Base-by-base conservation (phyloP, 2,329 filamentous ascomycete species). In the Periconia sp. region DNA sequence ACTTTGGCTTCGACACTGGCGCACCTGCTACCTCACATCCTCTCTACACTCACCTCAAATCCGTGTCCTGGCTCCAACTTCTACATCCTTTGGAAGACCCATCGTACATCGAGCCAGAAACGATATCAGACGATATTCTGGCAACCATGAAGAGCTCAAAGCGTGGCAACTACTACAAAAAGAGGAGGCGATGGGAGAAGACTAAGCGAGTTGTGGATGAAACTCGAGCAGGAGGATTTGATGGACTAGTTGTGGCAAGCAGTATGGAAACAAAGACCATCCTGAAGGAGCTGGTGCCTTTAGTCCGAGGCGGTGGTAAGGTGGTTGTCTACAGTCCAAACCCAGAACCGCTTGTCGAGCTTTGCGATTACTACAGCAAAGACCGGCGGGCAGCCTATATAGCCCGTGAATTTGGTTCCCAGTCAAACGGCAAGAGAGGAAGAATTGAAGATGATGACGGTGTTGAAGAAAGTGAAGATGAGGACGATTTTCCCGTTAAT, bases 61-160 rank as follows among this genome's bases (percentile, higher is more conserved):
- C 88, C 6, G 79, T 97, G 30, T 93, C 91, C 27, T 99, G 93
- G 92, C 83, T 99, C 2, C 93, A 97, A 74, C 84, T 99, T 6
- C 77, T 97, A 15, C 82, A 89, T 20, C 94, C 94, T 0, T 77
- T 84, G 35, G 78, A 85, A 30, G 94, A 97, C 72, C 81, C 83
- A 1, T 85, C 88, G 3, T 96, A 96, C 74, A 81, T 83, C 23
- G 82, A 87, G 49, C 88, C 91, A 0, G 79, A 84, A 0, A 69
- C 76, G 0, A 78, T 87, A 1, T 65, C 85, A 0, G 78, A 85
- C 0, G 83, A 86, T 15, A 81, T 83, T 20, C 78, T 97, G 1
- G 78, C 83, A 0, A 76, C 81, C 1, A 86, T 89, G 83, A 97
- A 97, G 76, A 84, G 87, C 14, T 91, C 88, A 58, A 92, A 92